Evolutionary conservation across 257 asterid genomes (phyloP), one percentile per base, ranked within the genome.

Genomic region (Verbena officinalis): DNA sequence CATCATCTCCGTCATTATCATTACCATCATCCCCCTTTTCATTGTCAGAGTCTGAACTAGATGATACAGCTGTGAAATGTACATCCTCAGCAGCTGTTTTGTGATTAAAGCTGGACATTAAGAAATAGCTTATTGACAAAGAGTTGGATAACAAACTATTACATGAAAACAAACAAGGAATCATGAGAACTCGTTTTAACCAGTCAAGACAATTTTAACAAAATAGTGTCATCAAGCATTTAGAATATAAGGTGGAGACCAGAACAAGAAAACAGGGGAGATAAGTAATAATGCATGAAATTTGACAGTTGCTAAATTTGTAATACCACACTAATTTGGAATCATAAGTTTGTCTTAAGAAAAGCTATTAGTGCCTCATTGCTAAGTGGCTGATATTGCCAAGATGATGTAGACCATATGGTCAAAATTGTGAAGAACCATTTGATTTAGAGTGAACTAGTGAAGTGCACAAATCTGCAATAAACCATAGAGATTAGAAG

Each of bases 61-160:
- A 75, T 21, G 90, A 82, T 65, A 75, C 76, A 57, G 86, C 53
- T 49, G 98, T 85, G 67, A 92, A 78, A 77, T 92, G 98, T 70
- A 92, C 96, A 78, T 92, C 94, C 78, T 92, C 97, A 44, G 83
- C 95, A 13, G 86, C 86, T 56, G 95, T 92, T 77, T 92, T 92
- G 95, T 92, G 98, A 78, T 92, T 92, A 75, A 92, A 92, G 58
- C 96, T 90, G 89, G 67, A 45, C 39, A 77, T 64, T 17, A 36
- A n/a, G 49, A 73, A 72, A 59, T 31, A 66, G 59, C 42, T 55
- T 3, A 68, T 23, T 70, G 33, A 55, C 40, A 33, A 67, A 40
- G 70, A 65, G 56, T 48, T 63, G 62, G 52, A 67, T 16, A 36
- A 21, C 53, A 33, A 38, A 54, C n/a, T 46, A 45, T 10, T 60